Conservation (phyloP, 1,139 yeast species). For the Suhomyces bolitotheri region DNA sequence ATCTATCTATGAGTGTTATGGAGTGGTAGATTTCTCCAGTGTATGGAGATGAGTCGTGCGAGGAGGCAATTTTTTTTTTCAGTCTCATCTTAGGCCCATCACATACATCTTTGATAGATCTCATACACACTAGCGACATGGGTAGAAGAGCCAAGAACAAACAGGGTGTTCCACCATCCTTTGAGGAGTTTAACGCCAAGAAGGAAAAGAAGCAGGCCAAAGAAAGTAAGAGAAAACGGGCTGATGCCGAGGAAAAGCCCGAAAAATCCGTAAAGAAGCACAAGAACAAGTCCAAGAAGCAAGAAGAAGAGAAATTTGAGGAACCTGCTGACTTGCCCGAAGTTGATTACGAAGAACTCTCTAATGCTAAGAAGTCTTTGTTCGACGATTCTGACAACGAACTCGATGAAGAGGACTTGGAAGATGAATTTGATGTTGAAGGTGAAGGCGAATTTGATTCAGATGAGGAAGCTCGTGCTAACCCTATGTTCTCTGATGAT, state of each 20-base stretch:
- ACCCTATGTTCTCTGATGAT: slow-evolving; percentile 86
- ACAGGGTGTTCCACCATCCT: slow-evolving; percentile 86
- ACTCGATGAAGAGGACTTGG: slow-evolving; percentile 22
- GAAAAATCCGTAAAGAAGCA: slow-evolving; percentile 20
- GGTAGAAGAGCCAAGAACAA: slow-evolving; percentile 91
- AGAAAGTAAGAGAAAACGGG: slow-evolving; percentile 24
- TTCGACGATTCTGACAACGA: slow-evolving; percentile 71
- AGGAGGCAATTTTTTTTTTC: slow-evolving; percentile 8
- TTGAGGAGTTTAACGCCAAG: slow-evolving; percentile 73
- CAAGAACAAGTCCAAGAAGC: slow-evolving; percentile 16
- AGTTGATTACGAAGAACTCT: slow-evolving; percentile 64
- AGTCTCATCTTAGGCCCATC: slow-evolving; percentile 9
- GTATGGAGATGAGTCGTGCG: slow-evolving; percentile 12
- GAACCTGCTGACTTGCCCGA: slow-evolving; percentile 45
- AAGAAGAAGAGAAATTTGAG: slow-evolving; percentile 39
- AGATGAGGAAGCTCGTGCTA: slow-evolving; percentile 56
- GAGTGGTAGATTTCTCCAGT: too few species aligned
- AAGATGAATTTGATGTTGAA: slow-evolving; percentile 47
- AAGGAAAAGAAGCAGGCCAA: slow-evolving; percentile 50
- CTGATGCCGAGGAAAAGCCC: slow-evolving; percentile 16
- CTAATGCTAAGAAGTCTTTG: slow-evolving; percentile 68
- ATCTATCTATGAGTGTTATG: too few species aligned
- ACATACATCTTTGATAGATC: not conserved
- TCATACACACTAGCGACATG: slow-evolving; percentile 42
- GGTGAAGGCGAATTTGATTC: slow-evolving; percentile 52